These are phyloP conservation scores for Amaranthus cruentus DNA, from an alignment of 148 eudicot species.

Conservation along the genomic window DNA sequence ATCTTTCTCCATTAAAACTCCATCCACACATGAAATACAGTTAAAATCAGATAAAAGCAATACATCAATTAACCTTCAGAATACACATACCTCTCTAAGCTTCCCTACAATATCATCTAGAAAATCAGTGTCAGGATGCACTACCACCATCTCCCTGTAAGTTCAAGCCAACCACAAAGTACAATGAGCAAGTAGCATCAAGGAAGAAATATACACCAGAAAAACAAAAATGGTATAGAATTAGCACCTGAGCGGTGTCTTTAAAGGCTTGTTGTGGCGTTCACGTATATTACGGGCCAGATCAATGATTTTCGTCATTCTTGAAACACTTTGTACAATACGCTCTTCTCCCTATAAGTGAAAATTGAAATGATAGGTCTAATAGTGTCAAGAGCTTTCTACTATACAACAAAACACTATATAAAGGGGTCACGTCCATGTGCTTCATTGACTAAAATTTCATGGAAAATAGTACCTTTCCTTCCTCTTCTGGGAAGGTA, in stretches of 20 bases:
- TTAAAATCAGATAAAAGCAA: not conserved
- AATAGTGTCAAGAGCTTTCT: slow-evolving; percentile 1
- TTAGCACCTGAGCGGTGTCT: slow-evolving; percentile 75
- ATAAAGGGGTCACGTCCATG: not conserved
- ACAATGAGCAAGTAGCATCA: slow-evolving; percentile 10
- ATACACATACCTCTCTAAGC: slow-evolving; percentile 62
- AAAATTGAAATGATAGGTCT: not conserved
- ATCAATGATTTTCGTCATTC: slow-evolving; percentile 91
- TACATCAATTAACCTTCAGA: not conserved
- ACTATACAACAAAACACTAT: not conserved
- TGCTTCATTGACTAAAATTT: not conserved
- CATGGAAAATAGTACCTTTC: slow-evolving; percentile 46
- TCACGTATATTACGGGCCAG: slow-evolving; percentile 93
- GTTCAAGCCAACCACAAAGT: slow-evolving; percentile 11
- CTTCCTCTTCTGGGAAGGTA: slow-evolving; percentile 75
- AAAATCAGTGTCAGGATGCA: slow-evolving; percentile 86
- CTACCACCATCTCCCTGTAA: slow-evolving; percentile 91
- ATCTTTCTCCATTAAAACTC: not conserved
- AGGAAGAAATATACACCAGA: not conserved
- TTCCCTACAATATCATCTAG: slow-evolving; percentile 82
- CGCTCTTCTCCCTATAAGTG: slow-evolving; percentile 65
- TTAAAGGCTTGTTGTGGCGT: slow-evolving; percentile 91
- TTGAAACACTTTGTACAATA: slow-evolving; percentile 89
- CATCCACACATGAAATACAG: not conserved
- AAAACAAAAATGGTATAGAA: not conserved